Percentiles rank a stretch among this genome's conserved stretches.
These are phyloP conservation scores for Endocalyx cinctus DNA, from an alignment of 2,329 filamentous ascomycete genomes.

Conservation along the genomic window DNA sequence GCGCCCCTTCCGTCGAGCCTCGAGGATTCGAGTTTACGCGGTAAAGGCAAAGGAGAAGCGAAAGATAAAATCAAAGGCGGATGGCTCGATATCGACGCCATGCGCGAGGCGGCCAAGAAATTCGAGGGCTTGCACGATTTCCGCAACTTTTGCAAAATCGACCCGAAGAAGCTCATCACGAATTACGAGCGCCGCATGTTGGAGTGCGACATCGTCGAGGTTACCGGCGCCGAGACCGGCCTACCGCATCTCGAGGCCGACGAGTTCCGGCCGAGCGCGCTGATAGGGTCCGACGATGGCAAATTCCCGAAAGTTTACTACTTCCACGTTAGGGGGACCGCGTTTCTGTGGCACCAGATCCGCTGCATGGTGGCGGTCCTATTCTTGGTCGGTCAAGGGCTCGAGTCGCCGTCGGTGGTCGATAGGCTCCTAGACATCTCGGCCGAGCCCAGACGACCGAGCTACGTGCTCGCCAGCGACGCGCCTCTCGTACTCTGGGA, in stretches of 20 bases:
- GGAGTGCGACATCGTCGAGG: constrained; percentile 71
- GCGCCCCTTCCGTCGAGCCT: constrained; percentile 56
- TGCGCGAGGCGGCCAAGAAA: constrained; percentile 74
- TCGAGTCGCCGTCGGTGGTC: constrained; percentile 72
- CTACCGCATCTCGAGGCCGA: constrained; percentile 50
- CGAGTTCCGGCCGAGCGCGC: constrained; percentile 36
- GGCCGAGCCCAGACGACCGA: constrained; percentile 69
- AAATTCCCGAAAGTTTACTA: constrained; percentile 69
- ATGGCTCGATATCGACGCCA: constrained; percentile 82
- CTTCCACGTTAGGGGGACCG: constrained; percentile 83
- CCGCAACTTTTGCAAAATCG: constrained; percentile 93
- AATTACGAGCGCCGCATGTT: constrained; percentile 79
- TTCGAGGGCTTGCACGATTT: constrained; percentile 89
- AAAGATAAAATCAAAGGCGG: constrained; percentile 53
- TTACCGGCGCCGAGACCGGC: constrained; percentile 49
- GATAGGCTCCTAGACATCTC: constrained; percentile 68
- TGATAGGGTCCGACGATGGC: constrained; percentile 10
- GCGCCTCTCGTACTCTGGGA: constrained; percentile 92
- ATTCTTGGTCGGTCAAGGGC: constrained; percentile 87
- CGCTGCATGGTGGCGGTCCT: constrained; percentile 87
- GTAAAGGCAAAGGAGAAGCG: constrained; percentile 13
- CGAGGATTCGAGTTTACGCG: constrained; percentile 37
- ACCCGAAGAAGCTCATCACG: constrained; percentile 81
- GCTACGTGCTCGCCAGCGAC: constrained; percentile 88
- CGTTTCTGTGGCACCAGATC: constrained; percentile 98